phyloP scores from a whole-genome alignment of 768 basidiomycete species.

The Clitopilus hobsonii region DNA sequence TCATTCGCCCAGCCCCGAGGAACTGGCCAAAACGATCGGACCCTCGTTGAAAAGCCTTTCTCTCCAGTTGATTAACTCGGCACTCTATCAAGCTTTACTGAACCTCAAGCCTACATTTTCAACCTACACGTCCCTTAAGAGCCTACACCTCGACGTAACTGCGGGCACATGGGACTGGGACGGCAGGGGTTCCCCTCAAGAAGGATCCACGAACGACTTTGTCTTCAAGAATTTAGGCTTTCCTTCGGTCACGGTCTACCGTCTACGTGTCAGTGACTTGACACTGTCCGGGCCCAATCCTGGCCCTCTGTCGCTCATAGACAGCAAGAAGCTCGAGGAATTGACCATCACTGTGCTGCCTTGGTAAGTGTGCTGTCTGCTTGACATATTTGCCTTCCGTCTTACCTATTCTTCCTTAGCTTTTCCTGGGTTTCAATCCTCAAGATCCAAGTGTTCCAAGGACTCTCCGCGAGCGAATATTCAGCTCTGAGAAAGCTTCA shows the following conservation, averaged over 20 bases:
- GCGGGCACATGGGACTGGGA: slow-evolving; percentile 19
- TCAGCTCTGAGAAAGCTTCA: slow-evolving; percentile 11
- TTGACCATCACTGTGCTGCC: slow-evolving; percentile 10
- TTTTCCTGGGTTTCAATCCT: slow-evolving; percentile 4
- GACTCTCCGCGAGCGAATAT: slow-evolving; percentile 4
- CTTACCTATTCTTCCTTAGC: slow-evolving; percentile 3
- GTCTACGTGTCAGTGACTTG: slow-evolving; percentile 15
- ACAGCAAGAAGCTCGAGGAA: slow-evolving; percentile 6
- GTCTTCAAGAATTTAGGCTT: slow-evolving; percentile 12
- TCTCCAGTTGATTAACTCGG: not conserved
- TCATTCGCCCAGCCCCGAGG: not conserved
- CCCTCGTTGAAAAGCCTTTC: not conserved
- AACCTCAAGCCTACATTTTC: not conserved
- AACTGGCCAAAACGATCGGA: not conserved
- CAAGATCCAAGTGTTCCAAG: slow-evolving; percentile 9
- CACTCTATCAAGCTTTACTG: not conserved
- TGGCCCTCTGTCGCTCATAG: slow-evolving; percentile 13
- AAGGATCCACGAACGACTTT: slow-evolving; percentile 10
- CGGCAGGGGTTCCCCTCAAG: slow-evolving; percentile 9
- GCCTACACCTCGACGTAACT: slow-evolving; percentile 14
- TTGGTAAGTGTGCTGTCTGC: slow-evolving; percentile 6
- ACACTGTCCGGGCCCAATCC: slow-evolving; percentile 5
- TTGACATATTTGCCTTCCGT: not conserved
- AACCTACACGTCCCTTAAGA: not conserved
- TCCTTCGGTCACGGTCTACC: slow-evolving; percentile 11